A percentile compares a stretch with the other conserved stretches of the same genome.
Evolutionary conservation across 352 stramenopile species (phyloP).

Genomic region (Phytopythium montanum): DNA sequence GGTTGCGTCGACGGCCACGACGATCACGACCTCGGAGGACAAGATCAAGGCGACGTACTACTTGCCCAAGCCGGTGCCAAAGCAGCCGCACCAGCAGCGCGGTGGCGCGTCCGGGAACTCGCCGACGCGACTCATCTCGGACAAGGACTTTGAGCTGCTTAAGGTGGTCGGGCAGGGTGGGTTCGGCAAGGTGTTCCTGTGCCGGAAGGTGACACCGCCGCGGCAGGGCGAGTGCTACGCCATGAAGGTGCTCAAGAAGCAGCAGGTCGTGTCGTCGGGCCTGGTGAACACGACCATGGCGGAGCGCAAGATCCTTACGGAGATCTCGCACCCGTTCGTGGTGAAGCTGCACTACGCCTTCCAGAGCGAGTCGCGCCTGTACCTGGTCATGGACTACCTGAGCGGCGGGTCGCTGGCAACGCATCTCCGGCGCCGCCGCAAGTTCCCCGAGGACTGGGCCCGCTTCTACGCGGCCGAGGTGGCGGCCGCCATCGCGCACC

Average conservation of each 20-base stretch:
- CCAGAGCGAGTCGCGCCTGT: conserved; percentile 91
- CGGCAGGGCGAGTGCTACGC: conserved; percentile 95
- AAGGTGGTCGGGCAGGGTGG: conserved; percentile 96
- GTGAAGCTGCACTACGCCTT: conserved; percentile 95
- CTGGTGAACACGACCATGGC: conserved; percentile 94
- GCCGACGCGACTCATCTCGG: conserved; percentile 48
- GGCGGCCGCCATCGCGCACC: conserved; percentile 80
- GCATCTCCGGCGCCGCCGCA: conserved; percentile 83
- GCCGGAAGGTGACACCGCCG: conserved; percentile 89
- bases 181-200: conserved; percentile 98
- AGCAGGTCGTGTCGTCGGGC: conserved; percentile 87
- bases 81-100: conserved; percentile 17
- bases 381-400: conserved; percentile 93
- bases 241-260: conserved; percentile 97
- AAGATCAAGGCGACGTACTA: conserved; percentile 76
- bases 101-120: conserved; percentile 16
- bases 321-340: conserved; percentile 93
- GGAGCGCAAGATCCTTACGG: conserved; percentile 89
- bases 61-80: conserved; percentile 65
- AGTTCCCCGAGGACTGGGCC: conserved; percentile 89
- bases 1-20: neutral
- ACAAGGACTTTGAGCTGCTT: conserved; percentile 95
- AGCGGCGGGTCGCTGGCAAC: conserved; percentile 89
- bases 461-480: conserved; percentile 96
- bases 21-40: conserved; percentile 17